Conservation (phyloP, 2,329 filamentous ascomycete species). For the Ascocoryne sarcoides region DNA sequence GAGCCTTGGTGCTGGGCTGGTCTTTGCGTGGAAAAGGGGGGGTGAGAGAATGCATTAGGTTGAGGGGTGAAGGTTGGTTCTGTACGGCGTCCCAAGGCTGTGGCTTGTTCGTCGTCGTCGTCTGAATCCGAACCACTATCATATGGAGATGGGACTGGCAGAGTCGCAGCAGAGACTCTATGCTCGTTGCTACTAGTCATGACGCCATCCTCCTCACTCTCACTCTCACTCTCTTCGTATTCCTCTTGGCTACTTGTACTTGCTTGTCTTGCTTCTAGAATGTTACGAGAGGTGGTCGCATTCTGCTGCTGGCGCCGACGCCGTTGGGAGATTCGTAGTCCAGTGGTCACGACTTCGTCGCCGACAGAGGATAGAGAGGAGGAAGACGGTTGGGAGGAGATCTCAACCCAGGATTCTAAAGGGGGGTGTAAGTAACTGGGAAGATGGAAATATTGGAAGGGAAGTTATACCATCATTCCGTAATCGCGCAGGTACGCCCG, state of each 20-base stretch:
- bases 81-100: conserved; percentile 55
- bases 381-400: conserved; percentile 85
- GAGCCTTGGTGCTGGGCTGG: conserved; percentile 6
- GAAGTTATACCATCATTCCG: conserved; percentile 23
- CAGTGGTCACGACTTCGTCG: conserved; percentile 87
- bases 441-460: neutral
- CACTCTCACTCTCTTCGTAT: conserved; percentile 82
- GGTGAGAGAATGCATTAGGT: conserved; percentile 87
- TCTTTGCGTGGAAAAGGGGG: conserved; percentile 48
- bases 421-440: conserved; percentile 15
- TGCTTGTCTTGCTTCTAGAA: conserved; percentile 33
- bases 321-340: conserved; percentile 59
- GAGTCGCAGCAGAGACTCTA: neutral
- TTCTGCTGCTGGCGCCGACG: conserved; percentile 45
- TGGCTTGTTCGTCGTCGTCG: conserved; percentile 67
- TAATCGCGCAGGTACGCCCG: conserved; percentile 14
- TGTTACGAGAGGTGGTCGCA: conserved; percentile 30
- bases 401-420: conserved; percentile 91
- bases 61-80: conserved; percentile 64
- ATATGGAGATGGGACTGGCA: conserved; percentile 5
- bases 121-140: conserved; percentile 35
- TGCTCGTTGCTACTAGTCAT: conserved; percentile 53
- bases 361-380: conserved; percentile 80
- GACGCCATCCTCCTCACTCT: conserved; percentile 65
- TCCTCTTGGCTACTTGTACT: conserved; percentile 79